phyloP scores from a whole-genome alignment of 2,329 filamentous ascomycete species.

The Colletotrichum salicis region DNA sequence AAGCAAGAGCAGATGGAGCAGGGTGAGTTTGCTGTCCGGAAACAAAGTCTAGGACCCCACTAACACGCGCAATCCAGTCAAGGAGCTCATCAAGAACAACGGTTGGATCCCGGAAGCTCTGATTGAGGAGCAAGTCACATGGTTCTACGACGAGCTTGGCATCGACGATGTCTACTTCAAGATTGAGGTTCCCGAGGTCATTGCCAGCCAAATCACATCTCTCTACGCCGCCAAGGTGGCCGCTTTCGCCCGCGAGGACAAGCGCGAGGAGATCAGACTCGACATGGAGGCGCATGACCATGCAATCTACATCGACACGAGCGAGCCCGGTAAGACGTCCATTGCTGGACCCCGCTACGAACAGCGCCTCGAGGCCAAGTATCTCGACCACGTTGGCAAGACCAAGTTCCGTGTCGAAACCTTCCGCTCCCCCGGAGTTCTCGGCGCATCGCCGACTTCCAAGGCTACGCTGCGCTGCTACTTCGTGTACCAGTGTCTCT shows the following conservation, averaged over 20 bases:
- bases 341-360: slow-evolving; percentile 90
- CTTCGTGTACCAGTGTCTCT: slow-evolving; percentile 97
- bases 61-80: slow-evolving; percentile 64
- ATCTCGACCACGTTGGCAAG: slow-evolving; percentile 82
- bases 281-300: slow-evolving; percentile 96
- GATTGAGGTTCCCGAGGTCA: slow-evolving; percentile 85
- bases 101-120: slow-evolving; percentile 88
- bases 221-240: slow-evolving; percentile 97
- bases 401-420: slow-evolving; percentile 93
- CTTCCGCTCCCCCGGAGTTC: slow-evolving; percentile 87
- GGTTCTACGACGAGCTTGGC: slow-evolving; percentile 98
- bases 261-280: slow-evolving; percentile 90
- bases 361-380: slow-evolving; percentile 92
- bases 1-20: slow-evolving; percentile 90
- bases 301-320: slow-evolving; percentile 98
- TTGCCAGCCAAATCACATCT: slow-evolving; percentile 93
- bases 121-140: slow-evolving; percentile 85
- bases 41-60: neutral
- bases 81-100: slow-evolving; percentile 79
- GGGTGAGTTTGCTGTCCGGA: slow-evolving; percentile 58
- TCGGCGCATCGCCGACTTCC: slow-evolving; percentile 74
- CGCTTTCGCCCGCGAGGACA: slow-evolving; percentile 91
- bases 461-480: slow-evolving; percentile 94
- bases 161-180: slow-evolving; percentile 99
- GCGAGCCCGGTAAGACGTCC: slow-evolving; percentile 83